Evolutionary conservation across 495 filamentous ascomycete species (phyloP).

Genomic region (Venustampulla echinocandica): DNA sequence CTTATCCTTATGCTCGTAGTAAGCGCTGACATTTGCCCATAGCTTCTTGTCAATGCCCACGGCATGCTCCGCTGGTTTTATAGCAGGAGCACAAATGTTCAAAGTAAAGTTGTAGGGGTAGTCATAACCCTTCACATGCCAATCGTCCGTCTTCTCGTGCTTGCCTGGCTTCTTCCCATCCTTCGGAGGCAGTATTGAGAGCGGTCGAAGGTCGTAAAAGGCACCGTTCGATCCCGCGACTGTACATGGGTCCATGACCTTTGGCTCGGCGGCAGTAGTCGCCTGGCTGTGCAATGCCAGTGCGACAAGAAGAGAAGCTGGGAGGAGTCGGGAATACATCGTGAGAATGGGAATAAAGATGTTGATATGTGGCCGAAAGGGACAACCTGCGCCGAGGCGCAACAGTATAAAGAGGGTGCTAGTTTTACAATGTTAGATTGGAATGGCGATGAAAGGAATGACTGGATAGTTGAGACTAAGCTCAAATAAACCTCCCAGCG

Average conservation of each 20-base stretch:
- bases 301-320: slow-evolving; percentile 24
- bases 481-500: too few relatives aligned
- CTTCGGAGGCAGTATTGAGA: slow-evolving; percentile 48
- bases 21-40: slow-evolving; percentile 86
- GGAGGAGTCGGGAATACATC: slow-evolving; percentile 20
- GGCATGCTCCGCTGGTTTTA: slow-evolving; percentile 65
- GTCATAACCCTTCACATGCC: slow-evolving; percentile 58
- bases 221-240: slow-evolving; percentile 67
- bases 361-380: too few relatives aligned
- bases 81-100: slow-evolving; percentile 84
- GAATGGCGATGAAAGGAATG: neutral
- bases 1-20: slow-evolving; percentile 64
- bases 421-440: slow-evolving; percentile 7
- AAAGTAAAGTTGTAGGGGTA: slow-evolving; percentile 78
- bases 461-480: slow-evolving; percentile 5
- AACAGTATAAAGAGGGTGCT: too few relatives aligned
- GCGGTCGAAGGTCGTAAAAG: slow-evolving; percentile 83
- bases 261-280: slow-evolving; percentile 26
- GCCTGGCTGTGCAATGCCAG: slow-evolving; percentile 26
- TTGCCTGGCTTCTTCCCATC: slow-evolving; percentile 44
- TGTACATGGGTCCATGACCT: slow-evolving; percentile 59
- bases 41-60: slow-evolving; percentile 52
- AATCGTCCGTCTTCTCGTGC: slow-evolving; percentile 40
- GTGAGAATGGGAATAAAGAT: slow-evolving; percentile 13
- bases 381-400: slow-evolving; percentile 20